Conservation (phyloP, 164 flowering plant genomes). For the Akebia trifoliata region DNA sequence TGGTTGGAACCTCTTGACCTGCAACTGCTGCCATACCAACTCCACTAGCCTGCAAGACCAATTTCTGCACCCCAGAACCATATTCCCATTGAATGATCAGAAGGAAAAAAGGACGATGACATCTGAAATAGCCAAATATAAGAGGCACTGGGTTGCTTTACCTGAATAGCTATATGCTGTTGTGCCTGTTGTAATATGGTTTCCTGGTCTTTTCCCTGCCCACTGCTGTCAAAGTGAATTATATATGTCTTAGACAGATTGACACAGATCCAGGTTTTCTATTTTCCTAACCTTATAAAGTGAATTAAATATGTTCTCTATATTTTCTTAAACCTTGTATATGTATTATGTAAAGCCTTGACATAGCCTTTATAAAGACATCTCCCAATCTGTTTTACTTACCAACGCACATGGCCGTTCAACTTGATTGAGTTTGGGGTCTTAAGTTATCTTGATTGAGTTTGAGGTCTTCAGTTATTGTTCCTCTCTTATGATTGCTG, state of each 20-base stretch:
- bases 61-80: conserved; percentile 38
- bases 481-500: no score
- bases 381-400: no score
- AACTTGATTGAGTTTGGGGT: no score
- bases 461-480: no score
- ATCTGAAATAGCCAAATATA: neutral
- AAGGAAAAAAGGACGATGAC: neutral
- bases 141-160: conserved; percentile 13
- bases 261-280: neutral
- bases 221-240: conserved; percentile 30
- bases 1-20: conserved; percentile 43
- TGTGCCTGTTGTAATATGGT: conserved; percentile 67
- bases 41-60: conserved; percentile 55
- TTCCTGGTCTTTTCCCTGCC: conserved; percentile 71
- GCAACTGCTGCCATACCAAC: conserved; percentile 19
- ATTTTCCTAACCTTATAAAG: neutral
- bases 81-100: conserved; percentile 6
- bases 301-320: no score
- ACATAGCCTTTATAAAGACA: no score
- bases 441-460: no score
- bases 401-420: no score
- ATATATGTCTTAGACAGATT: conserved; percentile 7
- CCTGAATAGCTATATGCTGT: conserved; percentile 83
- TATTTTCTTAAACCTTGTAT: no score
- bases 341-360: no score